Conservation (phyloP, 2,329 filamentous ascomycete species). For the Monilinia polystroma region DNA sequence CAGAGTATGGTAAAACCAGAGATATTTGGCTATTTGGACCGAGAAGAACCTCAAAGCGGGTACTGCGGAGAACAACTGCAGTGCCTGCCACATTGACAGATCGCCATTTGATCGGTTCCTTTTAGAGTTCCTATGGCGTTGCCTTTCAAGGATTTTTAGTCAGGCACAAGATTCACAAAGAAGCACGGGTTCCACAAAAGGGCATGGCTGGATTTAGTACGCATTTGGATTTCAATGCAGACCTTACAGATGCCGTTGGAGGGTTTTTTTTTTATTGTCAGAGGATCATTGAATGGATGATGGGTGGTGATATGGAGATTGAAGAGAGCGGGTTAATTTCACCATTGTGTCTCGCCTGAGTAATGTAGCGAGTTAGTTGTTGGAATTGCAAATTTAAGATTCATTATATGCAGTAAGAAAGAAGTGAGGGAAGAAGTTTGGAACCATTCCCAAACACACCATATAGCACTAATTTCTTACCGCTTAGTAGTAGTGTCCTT, state of each 20-base stretch:
- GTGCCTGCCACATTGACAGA: slow-evolving; percentile 10
- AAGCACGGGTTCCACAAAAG: slow-evolving; percentile 21
- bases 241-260: neutral
- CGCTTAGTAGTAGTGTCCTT: neutral
- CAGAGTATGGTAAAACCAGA: neutral
- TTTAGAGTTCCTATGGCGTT: slow-evolving; percentile 7
- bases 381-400: neutral
- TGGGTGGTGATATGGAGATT: neutral
- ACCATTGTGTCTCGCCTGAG: neutral
- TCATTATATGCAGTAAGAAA: neutral
- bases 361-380: neutral
- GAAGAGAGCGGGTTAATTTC: neutral
- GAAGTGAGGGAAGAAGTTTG: neutral
- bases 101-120: slow-evolving; percentile 23
- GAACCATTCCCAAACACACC: neutral
- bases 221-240: neutral
- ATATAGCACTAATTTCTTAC: neutral
- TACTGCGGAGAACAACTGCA: slow-evolving; percentile 13
- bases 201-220: slow-evolving; percentile 11
- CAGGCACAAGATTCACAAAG: slow-evolving; percentile 18
- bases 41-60: slow-evolving; percentile 2
- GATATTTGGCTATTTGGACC: neutral
- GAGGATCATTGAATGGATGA: neutral
- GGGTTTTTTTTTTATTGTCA: neutral
- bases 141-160: slow-evolving; percentile 16